Base-by-base conservation (phyloP, 2,329 filamentous ascomycete species). In the Ilyonectria destructans region DNA sequence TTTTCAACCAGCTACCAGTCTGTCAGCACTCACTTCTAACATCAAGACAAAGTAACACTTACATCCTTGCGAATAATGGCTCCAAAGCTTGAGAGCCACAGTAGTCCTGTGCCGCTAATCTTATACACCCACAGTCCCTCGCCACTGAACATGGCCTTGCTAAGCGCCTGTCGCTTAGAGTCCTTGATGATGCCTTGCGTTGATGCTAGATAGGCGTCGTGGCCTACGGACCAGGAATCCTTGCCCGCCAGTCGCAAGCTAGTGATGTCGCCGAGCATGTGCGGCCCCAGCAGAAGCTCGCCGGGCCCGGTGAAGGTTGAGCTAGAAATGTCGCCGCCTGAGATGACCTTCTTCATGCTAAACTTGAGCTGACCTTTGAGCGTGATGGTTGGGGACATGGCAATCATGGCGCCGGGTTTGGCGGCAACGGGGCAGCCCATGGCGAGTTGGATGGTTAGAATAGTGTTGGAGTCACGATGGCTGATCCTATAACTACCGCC, bases 61-160 rank as follows among this genome's bases (percentile, higher is more conserved):
- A 97, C 93, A 80, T 98, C 95, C 83, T 98, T 98, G 77, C 93
- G 89, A 69, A 98, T 94, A 69, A 99, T 97, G 6, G 96, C 96
- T 7, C 96, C 96, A 76, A 99, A 96, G 77, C 94, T 97, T 9
- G 94, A 93, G 54, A 98, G 87, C 94, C 96, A 99, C 46, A 97
- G 78, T 40, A 98, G 84, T 0, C 96, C 96, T 7, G 86, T 88
- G 0, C 96, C 96, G 15, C 86, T 89, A 10, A 98, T 92, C 80
- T 93, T 95, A 81, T 97, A 97, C 12, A 98, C 90, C 81, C 95
- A 98, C 31, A 98, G 79, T 0, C 96, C 96, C 80, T 98, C 96
- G 1, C 96, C 96, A 21, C 91, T 95, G 80, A 99, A 98, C 81
- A 98, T 93, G 21, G 93, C 95, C 80, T 98, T 98, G 66, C 92